Evolutionary conservation across 2,329 filamentous ascomycete genomes (phyloP).

Genomic region (Pyrenochaeta sp.): DNA sequence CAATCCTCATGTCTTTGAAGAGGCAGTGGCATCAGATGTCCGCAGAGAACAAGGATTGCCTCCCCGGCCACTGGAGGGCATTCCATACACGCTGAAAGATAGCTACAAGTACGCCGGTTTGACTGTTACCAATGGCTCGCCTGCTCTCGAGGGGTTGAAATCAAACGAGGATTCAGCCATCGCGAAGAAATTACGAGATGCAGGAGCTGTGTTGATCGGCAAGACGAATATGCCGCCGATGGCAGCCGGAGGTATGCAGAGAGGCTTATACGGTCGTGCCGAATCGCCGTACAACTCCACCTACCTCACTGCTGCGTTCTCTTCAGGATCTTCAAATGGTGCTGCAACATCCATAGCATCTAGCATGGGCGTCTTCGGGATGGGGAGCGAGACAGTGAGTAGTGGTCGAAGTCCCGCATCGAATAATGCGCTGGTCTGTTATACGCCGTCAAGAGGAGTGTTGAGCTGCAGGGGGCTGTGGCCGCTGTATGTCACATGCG

Average conservation of each 20-base stretch:
- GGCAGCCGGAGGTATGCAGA: conserved; percentile 66
- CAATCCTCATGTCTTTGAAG: conserved; percentile 56
- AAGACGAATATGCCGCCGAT: conserved; percentile 68
- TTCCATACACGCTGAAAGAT: conserved; percentile 66
- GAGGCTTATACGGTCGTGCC: conserved; percentile 63
- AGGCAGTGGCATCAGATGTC: conserved; percentile 58
- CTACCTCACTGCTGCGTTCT: conserved; percentile 63
- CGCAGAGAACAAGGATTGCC: conserved; percentile 49
- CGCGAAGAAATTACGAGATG: conserved; percentile 56
- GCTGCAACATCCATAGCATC: conserved; percentile 60
- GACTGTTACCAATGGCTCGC: conserved; percentile 62
- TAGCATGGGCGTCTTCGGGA: conserved; percentile 61
- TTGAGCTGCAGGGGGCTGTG: conserved; percentile 62
- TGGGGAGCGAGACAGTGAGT: conserved; percentile 64
- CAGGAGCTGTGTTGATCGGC: conserved; percentile 61
- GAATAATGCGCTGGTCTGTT: conserved; percentile 64
- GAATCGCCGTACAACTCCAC: conserved; percentile 64
- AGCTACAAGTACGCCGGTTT: conserved; percentile 63
- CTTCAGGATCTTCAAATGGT: conserved; percentile 66
- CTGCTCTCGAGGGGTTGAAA: conserved; percentile 60
- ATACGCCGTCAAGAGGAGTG: conserved; percentile 62
- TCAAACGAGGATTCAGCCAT: conserved; percentile 62
- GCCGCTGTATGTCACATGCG: conserved; percentile 65
- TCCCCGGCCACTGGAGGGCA: conserved; percentile 59
- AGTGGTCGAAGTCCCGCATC: conserved; percentile 64